phyloP scores from a whole-genome alignment of 441 rosid species.

The Pelargonium myrrhifolium region DNA sequence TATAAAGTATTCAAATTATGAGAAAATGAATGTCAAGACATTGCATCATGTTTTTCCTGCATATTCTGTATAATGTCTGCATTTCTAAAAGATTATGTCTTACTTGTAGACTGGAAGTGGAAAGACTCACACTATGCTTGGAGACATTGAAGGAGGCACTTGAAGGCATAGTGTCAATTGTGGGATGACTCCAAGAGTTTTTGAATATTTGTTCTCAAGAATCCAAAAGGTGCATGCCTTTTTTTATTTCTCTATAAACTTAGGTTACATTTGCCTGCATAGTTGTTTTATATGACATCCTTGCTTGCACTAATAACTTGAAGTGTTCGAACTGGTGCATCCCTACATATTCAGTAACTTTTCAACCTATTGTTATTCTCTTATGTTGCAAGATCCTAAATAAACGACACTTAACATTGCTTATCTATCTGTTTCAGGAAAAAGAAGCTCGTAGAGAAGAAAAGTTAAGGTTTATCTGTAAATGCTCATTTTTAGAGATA shows the following conservation, averaged over 20 bases:
- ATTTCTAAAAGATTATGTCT: constrained; percentile 3
- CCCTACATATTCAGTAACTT: too few relatives aligned
- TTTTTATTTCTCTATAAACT: neutral
- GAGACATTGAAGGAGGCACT: constrained; percentile 93
- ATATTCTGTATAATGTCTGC: neutral
- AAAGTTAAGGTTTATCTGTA: constrained; percentile 65
- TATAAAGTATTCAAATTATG: neutral
- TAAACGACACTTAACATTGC: constrained; percentile 2
- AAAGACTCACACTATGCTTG: constrained; percentile 99
- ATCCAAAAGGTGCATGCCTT: constrained; percentile 63
- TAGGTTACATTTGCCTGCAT: neutral
- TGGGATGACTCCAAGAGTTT: constrained; percentile 96
- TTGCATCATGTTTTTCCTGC: neutral
- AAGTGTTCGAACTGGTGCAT: neutral
- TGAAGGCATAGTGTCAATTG: constrained; percentile 90
- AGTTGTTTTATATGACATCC: neutral
- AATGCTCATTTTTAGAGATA: constrained; percentile 94
- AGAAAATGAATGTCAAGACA: neutral
- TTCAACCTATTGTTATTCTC: neutral
- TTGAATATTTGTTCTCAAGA: constrained; percentile 80
- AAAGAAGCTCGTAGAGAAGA: constrained; percentile 77
- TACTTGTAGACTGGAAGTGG: constrained; percentile 92
- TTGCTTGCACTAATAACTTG: neutral
- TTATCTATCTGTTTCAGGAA: constrained; percentile 51
- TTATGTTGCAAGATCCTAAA: constrained; percentile 7